Evolutionary conservation across 768 basidiomycete genomes (phyloP).

Genomic region (Russula virescens): DNA sequence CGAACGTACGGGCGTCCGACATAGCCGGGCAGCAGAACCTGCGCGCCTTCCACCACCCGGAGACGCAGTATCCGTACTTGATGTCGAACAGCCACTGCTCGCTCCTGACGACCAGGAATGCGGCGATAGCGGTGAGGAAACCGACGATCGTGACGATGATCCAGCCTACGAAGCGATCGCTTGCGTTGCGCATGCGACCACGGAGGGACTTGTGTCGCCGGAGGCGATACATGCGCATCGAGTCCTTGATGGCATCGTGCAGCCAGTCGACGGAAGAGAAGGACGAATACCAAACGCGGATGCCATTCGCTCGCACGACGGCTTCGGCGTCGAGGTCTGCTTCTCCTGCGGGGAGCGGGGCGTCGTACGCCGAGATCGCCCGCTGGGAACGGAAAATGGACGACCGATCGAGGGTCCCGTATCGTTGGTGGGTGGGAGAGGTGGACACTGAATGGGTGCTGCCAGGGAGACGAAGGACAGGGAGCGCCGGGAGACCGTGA

Average conservation of each 20-base stretch:
- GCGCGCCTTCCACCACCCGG: conserved; percentile 65
- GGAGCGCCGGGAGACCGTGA: conserved; percentile 36
- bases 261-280: conserved; percentile 94
- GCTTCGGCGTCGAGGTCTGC: conserved; percentile 47
- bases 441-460: conserved; percentile 29
- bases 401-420: conserved; percentile 30
- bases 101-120: conserved; percentile 77
- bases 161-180: conserved; percentile 85
- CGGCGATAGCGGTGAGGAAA: conserved; percentile 75
- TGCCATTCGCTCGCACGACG: conserved; percentile 62
- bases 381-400: conserved; percentile 43
- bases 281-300: conserved; percentile 88
- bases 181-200: conserved; percentile 52
- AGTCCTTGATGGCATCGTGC: conserved; percentile 94
- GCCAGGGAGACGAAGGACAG: conserved; percentile 32
- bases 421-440: conserved; percentile 31
- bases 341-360: conserved; percentile 32
- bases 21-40: conserved; percentile 70
- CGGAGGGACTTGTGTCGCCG: conserved; percentile 64
- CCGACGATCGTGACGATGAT: conserved; percentile 86
- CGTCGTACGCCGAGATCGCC: conserved; percentile 72
- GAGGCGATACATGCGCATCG: conserved; percentile 69
- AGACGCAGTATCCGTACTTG: conserved; percentile 83
- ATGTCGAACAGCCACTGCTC: conserved; percentile 90
- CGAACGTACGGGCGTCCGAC: conserved; percentile 21